Base-by-base conservation (phyloP, 345 rosid genomes). In the Salix arbutifolia region DNA sequence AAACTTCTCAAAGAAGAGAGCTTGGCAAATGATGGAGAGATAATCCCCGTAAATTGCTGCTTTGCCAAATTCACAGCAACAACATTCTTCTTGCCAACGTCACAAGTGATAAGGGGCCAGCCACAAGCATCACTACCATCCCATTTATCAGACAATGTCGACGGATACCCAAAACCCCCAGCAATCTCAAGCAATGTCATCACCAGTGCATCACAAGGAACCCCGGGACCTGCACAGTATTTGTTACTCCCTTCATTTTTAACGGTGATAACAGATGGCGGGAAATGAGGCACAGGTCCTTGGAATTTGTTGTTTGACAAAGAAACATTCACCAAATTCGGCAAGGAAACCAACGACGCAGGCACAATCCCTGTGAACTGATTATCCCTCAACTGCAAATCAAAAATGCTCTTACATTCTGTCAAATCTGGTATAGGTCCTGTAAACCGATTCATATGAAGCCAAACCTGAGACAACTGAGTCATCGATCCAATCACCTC, bases 351-450 rank as follows among this genome's bases (percentile, higher is more conserved):
- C 40, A 95, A 67, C 2, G 93, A 81, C 4, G 76, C 74, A 0
- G 96, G 93, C 31, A 95, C 83, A 4, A 82, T 75, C 26, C 98
- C 99, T 25, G 96, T 93, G 12, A 95, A 75, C n/a, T 68, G 85
- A 73, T 95, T 95, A 69, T 93, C 97, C 38, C 98, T 84, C 61
- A 95, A 86, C 85, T 91, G 94, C 67, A 93, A 83, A 84, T 91
- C 98, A 67, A 84, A 83, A 78, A 95, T 70, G 60, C 42, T 72
- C 4, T 65, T 70, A 61, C 92, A 86, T 5, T 89, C 83, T 0
- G 97, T 86, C 82, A 93, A 88, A 80, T 95, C 94, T 0, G 99
- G 99, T 60, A 95, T 89, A 0, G 88, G 89, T 65, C 97, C 99
- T 2, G 83, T 67, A 76, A 95, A 91, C 74, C 81, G 84, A 75